phyloP scores from a whole-genome alignment of 2,329 filamentous ascomycete genomes.

The Thermothelomyces thermophilus region DNA sequence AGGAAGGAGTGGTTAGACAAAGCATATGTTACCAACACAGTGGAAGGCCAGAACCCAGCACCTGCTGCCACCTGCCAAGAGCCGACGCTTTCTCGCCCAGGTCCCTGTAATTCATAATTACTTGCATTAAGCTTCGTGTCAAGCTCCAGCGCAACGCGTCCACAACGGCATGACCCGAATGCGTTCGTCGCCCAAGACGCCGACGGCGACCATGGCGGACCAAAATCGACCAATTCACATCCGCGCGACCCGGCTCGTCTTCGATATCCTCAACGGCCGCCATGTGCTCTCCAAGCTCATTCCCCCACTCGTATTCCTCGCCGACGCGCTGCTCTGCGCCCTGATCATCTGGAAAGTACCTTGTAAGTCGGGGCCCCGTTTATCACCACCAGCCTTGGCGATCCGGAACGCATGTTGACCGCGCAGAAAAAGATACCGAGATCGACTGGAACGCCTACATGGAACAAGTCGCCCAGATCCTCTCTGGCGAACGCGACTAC shows the following conservation, averaged over 20 bases:
- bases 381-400: neutral
- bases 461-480: slow-evolving; percentile 77
- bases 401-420: slow-evolving; percentile 8
- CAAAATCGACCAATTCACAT: slow-evolving; percentile 21
- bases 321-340: slow-evolving; percentile 65
- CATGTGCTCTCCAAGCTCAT: slow-evolving; percentile 45
- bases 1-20: too few species aligned
- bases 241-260: slow-evolving; percentile 28
- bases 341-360: slow-evolving; percentile 75
- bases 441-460: slow-evolving; percentile 98
- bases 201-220: slow-evolving; percentile 14
- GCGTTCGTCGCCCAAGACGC: neutral
- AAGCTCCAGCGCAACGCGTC: neutral
- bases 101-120: neutral
- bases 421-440: slow-evolving; percentile 64
- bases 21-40: neutral
- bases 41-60: neutral
- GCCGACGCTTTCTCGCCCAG: neutral
- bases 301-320: slow-evolving; percentile 57
- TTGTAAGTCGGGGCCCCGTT: slow-evolving; percentile 52
- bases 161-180: neutral
- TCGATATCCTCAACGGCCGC: slow-evolving; percentile 43
- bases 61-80: slow-evolving; percentile 3
- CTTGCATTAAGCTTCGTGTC: too few species aligned
- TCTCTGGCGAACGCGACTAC: slow-evolving; percentile 84